Evolutionary conservation across 169 alveolate genomes (phyloP).

Genomic region (Eimeria acervulina): DNA sequence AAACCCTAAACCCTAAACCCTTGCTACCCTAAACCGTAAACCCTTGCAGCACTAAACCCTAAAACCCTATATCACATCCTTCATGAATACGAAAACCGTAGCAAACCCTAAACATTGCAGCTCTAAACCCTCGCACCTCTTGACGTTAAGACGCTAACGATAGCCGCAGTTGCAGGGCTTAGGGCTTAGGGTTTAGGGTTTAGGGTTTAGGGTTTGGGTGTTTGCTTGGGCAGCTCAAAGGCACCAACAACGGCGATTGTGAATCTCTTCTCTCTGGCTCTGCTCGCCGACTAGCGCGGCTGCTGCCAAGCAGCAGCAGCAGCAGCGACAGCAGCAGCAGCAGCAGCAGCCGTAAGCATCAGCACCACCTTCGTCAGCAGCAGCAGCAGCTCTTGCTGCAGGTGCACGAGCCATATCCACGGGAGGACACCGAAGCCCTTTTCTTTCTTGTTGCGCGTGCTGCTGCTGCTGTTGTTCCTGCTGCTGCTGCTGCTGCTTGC

Average conservation of each 20-base stretch:
- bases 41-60: no score
- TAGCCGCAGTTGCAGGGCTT: no score
- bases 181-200: no score
- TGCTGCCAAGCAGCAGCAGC: not conserved
- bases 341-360: conserved; percentile 15
- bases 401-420: not conserved
- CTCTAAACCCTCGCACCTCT: no score
- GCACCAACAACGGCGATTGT: not conserved
- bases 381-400: not conserved
- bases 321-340: not conserved
- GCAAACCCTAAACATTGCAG: no score
- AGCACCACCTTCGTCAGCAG: not conserved
- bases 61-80: no score
- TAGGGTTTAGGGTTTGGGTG: not conserved
- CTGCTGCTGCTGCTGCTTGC: not conserved
- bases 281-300: not conserved
- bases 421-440: no score
- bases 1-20: no score
- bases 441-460: not conserved
- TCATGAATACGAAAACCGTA: no score
- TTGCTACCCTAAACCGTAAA: no score
- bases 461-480: conserved; percentile 6
- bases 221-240: not conserved
- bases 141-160: no score
- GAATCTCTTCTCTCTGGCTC: not conserved